phyloP scores from a whole-genome alignment of 2,329 filamentous ascomycete genomes.

The Trichoderma atrobrunneum region DNA sequence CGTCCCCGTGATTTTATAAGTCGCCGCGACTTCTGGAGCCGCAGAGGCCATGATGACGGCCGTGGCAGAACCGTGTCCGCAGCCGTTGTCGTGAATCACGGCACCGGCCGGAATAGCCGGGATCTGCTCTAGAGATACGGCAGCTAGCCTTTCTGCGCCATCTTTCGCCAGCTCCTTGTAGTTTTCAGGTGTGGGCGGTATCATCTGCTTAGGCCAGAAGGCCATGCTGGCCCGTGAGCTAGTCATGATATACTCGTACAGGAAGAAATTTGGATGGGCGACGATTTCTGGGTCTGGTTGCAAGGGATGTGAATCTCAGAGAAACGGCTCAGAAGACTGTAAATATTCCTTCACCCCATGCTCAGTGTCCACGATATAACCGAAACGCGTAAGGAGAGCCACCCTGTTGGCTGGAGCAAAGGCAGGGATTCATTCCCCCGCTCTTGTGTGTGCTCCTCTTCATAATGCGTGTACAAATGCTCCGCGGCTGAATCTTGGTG shows the following conservation, averaged over 20 bases:
- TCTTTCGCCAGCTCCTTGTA: slow-evolving; percentile 8
- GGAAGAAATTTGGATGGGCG: background rate
- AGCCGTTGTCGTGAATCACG: slow-evolving; percentile 13
- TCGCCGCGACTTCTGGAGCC: background rate
- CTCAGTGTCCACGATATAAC: slow-evolving; percentile 5
- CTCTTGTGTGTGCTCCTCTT: background rate
- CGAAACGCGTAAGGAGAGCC: slow-evolving; percentile 1
- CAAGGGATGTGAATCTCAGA: background rate
- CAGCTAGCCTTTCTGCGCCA: slow-evolving; percentile 3
- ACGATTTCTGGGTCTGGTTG: background rate
- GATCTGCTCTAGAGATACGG: slow-evolving; percentile 4
- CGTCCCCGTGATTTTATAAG: slow-evolving; percentile 5
- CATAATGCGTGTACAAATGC: background rate
- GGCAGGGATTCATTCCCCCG: background rate
- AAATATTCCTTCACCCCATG: background rate
- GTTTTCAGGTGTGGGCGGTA: slow-evolving; percentile 13
- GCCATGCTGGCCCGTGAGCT: background rate
- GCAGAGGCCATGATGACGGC: slow-evolving; percentile 1
- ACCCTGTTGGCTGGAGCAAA: background rate
- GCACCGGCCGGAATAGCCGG: slow-evolving; percentile 9
- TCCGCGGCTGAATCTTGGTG: background rate
- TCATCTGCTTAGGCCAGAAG: slow-evolving; percentile 13
- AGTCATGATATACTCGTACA: background rate
- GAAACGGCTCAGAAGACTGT: background rate
- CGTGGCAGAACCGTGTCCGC: slow-evolving; percentile 8